Evolutionary conservation across 495 filamentous ascomycete genomes (phyloP).

Genomic region (Penicillium malachiteum): DNA sequence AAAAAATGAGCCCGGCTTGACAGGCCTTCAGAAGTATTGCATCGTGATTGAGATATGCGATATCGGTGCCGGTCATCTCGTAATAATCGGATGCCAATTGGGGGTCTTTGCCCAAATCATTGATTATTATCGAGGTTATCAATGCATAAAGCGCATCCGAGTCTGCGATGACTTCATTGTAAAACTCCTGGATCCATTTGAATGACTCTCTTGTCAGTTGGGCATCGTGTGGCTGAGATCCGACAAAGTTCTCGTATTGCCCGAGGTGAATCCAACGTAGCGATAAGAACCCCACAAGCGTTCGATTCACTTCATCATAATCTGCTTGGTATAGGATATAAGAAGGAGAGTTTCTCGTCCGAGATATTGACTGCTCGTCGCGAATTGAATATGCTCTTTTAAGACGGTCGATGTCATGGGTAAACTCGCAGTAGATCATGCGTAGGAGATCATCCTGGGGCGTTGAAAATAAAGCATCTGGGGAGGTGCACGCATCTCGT

Average conservation of each 20-base stretch:
- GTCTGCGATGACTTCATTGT: conserved; percentile 8
- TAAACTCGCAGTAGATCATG: conserved; percentile 13
- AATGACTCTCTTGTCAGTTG: conserved; percentile 19
- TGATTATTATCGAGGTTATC: conserved; percentile 36
- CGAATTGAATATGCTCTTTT: conserved; percentile 21
- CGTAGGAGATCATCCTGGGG: conserved; percentile 7
- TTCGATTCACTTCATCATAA: conserved; percentile 21
- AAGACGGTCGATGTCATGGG: conserved; percentile 16
- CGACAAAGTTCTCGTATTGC: conserved; percentile 16
- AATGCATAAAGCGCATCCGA: conserved; percentile 30
- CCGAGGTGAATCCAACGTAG: conserved; percentile 18
- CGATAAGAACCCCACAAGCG: conserved; percentile 16
- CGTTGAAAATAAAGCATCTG: conserved; percentile 8
- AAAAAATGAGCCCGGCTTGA: conserved; percentile 23
- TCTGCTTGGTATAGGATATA: conserved; percentile 16
- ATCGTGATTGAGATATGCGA: conserved; percentile 34
- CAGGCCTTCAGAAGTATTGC: conserved; percentile 34
- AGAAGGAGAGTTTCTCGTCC: conserved; percentile 8
- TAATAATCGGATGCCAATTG: conserved; percentile 24
- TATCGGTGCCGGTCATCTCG: conserved; percentile 23
- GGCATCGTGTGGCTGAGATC: conserved; percentile 7
- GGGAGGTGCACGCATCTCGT: conserved; percentile 7
- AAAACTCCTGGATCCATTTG: conserved; percentile 20
- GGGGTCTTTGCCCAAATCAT: conserved; percentile 43
- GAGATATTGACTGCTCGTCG: conserved; percentile 1